These are phyloP conservation scores for Puccinia novopanici DNA, from an alignment of 1,284 basidiomycete species.

Conservation along the genomic window DNA sequence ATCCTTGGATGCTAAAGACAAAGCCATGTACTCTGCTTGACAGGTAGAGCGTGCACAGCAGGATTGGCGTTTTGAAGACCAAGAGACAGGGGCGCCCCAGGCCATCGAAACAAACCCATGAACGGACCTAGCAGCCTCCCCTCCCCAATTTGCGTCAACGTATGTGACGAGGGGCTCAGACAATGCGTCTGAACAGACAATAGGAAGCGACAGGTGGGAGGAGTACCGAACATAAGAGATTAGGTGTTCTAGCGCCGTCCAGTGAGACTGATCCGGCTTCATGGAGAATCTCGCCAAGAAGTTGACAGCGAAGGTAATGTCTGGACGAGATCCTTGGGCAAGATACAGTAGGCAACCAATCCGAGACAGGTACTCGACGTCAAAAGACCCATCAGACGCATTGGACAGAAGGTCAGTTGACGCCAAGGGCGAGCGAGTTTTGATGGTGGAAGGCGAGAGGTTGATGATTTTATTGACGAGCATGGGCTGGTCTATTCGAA, in stretches of 20 bases:
- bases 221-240: no score
- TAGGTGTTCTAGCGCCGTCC: no score
- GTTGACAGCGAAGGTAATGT: no score
- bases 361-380: no score
- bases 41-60: slow-evolving; percentile 19
- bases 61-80: slow-evolving; percentile 4
- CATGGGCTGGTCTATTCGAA: background rate
- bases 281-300: no score
- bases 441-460: background rate
- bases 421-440: background rate
- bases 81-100: background rate
- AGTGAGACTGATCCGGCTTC: no score
- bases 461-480: background rate
- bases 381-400: no score
- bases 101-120: background rate
- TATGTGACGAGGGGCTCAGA: background rate
- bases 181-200: no score
- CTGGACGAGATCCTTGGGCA: no score
- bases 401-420: background rate
- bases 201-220: no score
- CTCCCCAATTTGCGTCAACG: slow-evolving; percentile 25
- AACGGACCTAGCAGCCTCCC: background rate
- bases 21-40: slow-evolving; percentile 21
- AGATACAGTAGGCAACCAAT: no score
- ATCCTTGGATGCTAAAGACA: background rate